A percentile compares a stretch with the other conserved stretches of the same genome.
phyloP scores from a whole-genome alignment of 108 stramenopile species.

The Cyclostephanos tholiformis region DNA sequence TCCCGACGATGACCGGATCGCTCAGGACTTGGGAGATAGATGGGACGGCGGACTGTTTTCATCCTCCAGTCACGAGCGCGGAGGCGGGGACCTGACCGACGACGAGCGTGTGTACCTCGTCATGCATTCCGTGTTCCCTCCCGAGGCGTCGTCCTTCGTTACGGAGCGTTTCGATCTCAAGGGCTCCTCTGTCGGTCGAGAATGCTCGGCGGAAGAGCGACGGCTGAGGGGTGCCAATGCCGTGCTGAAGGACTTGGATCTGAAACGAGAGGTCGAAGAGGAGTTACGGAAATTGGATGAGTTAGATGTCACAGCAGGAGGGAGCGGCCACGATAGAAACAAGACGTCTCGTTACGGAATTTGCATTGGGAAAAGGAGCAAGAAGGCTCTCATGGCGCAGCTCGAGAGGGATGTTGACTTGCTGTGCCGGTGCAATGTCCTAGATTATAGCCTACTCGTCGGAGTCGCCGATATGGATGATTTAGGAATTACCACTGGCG shows the following conservation, averaged over 20 bases:
- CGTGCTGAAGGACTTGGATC: slow-evolving; percentile 82
- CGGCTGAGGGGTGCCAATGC: slow-evolving; percentile 65
- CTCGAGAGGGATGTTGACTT: slow-evolving; percentile 82
- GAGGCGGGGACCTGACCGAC: slow-evolving; percentile 17
- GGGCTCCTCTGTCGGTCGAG: slow-evolving; percentile 85
- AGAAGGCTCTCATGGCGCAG: slow-evolving; percentile 73
- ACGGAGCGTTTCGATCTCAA: slow-evolving; percentile 88
- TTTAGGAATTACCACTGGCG: background rate
- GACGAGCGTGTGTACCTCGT: slow-evolving; percentile 72
- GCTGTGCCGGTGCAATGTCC: slow-evolving; percentile 68
- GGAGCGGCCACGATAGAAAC: background rate
- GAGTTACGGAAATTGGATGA: slow-evolving; percentile 10
- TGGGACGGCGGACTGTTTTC: slow-evolving; percentile 61
- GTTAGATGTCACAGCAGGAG: background rate
- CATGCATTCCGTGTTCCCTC: slow-evolving; percentile 88
- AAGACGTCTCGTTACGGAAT: slow-evolving; percentile 50
- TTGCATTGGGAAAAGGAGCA: slow-evolving; percentile 61
- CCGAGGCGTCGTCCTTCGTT: slow-evolving; percentile 66
- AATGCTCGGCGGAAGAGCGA: slow-evolving; percentile 74
- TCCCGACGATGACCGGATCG: slow-evolving; percentile 35
- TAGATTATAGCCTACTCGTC: slow-evolving; percentile 90
- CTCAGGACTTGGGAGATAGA: slow-evolving; percentile 69
- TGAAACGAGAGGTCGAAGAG: slow-evolving; percentile 65
- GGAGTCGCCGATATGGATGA: slow-evolving; percentile 69
- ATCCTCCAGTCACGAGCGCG: slow-evolving; percentile 24